phyloP scores from a whole-genome alignment of 495 filamentous ascomycete species.

The Penicillium longicatenatum region DNA sequence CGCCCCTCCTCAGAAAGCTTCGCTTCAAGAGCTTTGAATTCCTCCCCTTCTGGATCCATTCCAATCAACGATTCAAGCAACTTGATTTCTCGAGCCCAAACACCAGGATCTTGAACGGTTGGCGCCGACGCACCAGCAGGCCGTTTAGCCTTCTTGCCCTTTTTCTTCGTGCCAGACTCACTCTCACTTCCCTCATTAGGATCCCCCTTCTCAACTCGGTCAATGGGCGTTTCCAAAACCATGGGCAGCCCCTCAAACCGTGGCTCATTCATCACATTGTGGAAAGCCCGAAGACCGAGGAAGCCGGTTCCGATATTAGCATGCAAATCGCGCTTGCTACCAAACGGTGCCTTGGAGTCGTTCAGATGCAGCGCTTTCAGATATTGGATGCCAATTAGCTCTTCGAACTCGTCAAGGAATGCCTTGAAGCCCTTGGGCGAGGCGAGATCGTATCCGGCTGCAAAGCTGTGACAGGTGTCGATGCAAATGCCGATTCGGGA shows the following conservation, averaged over 20 bases:
- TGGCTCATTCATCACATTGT: slow-evolving; percentile 83
- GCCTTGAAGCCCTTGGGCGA: slow-evolving; percentile 69
- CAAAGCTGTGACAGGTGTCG: slow-evolving; percentile 94
- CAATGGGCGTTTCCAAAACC: slow-evolving; percentile 93
- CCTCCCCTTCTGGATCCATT: slow-evolving; percentile 68
- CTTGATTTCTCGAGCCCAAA: slow-evolving; percentile 88
- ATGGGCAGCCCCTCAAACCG: slow-evolving; percentile 80
- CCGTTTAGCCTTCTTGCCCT: slow-evolving; percentile 18
- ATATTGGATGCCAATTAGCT: slow-evolving; percentile 75
- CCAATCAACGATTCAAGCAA: slow-evolving; percentile 86
- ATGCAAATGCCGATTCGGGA: slow-evolving; percentile 90
- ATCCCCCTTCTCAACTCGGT: slow-evolving; percentile 43
- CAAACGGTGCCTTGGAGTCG: slow-evolving; percentile 86
- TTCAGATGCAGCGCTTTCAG: slow-evolving; percentile 89
- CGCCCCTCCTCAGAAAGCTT: slow-evolving; percentile 67
- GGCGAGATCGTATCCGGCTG: slow-evolving; percentile 88
- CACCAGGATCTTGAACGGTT: slow-evolving; percentile 65
- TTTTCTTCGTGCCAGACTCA: slow-evolving; percentile 29
- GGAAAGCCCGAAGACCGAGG: slow-evolving; percentile 84
- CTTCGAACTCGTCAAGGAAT: slow-evolving; percentile 75
- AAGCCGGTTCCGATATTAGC: slow-evolving; percentile 95
- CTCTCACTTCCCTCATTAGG: slow-evolving; percentile 23
- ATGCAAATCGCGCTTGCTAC: slow-evolving; percentile 79
- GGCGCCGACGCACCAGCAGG: slow-evolving; percentile 24
- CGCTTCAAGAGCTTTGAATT: slow-evolving; percentile 66